Conservation (phyloP, 305 asterid species). For the Salvia sclarea region DNA sequence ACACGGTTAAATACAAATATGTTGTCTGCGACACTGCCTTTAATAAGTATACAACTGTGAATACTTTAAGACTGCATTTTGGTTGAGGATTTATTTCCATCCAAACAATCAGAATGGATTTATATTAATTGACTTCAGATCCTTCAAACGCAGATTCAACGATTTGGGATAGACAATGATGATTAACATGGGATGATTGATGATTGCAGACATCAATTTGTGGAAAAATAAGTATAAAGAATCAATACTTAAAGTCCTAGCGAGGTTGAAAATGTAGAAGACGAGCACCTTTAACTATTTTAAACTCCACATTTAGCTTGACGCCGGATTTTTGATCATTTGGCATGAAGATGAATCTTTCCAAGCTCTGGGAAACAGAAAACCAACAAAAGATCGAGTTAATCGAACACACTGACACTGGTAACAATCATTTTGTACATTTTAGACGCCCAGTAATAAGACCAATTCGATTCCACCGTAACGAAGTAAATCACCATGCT, state of each 20-base stretch:
- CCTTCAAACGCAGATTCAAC: background rate
- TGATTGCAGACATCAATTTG: constrained; percentile 19
- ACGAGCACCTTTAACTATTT: constrained; percentile 63
- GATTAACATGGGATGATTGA: background rate
- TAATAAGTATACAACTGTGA: constrained; percentile 2
- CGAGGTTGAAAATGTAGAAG: constrained; percentile 23
- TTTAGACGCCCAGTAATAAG: background rate
- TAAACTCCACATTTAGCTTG: constrained; percentile 79
- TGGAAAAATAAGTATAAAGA: constrained; percentile 20
- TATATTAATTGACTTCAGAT: background rate
- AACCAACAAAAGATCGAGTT: constrained; percentile 9
- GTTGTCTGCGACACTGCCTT: constrained; percentile 2
- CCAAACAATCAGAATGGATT: background rate
- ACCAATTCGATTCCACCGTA: no score
- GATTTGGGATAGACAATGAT: constrained; percentile 13
- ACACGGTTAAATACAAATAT: constrained; percentile 26
- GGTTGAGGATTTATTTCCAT: background rate
- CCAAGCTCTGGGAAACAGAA: constrained; percentile 51
- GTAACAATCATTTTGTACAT: background rate
- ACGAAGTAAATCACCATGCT: no score
- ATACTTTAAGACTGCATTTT: background rate
- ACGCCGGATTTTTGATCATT: constrained; percentile 60
- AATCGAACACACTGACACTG: constrained; percentile 15
- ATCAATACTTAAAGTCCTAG: background rate
- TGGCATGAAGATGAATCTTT: constrained; percentile 62